Evolutionary conservation across 495 filamentous ascomycete genomes (phyloP), one percentile per base, ranked within the genome.

Genomic region (Recurvomyces mirabilis): DNA sequence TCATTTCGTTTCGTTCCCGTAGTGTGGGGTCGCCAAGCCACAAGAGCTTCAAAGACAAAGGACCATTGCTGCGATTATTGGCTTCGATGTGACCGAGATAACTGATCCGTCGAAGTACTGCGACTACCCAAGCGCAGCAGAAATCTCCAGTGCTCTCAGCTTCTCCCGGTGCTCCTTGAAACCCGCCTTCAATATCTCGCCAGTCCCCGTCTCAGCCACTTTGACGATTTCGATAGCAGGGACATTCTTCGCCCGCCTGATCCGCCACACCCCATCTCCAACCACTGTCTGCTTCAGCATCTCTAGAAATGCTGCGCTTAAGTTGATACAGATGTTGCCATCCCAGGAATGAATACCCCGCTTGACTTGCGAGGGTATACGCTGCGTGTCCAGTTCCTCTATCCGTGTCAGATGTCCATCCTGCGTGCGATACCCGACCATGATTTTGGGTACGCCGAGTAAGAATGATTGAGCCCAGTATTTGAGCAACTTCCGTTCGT

Each of bases 391-490:
- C 5, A 93, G 69, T 57, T 94, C 84, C 56, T 88, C 71, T 1
- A 89, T 43, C 18, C 70, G 68, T 29, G 67, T 64, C 26, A 96
- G 68, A 34, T 84, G 76, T 4, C 93, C 93, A 44, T 80, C 58
- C 32, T 71, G 72, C 18, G 73, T 76, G 15, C 93, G 79, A 56
- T 89, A 94, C 1, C 91, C 91, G 2, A 96, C 83, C 15, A 94
- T 79, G 40, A 99, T 84, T 57, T 79, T 91, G 0, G 85, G 84
- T 1, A 96, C 87, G 5, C 87, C 89, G 1, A 99, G 75, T 0
- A 99, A 70, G 56, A 94, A 99, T 1, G 86, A 94, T 52, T 99
- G 91, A 14, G 86, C 81, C 91, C 91, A 99, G 65, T 85, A 94
- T 47, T 88, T 93, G 50, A 94, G 69, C 26, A 96, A 69, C 59